Base-by-base conservation (phyloP, 306 rosid species). In the Pueraria montana region DNA sequence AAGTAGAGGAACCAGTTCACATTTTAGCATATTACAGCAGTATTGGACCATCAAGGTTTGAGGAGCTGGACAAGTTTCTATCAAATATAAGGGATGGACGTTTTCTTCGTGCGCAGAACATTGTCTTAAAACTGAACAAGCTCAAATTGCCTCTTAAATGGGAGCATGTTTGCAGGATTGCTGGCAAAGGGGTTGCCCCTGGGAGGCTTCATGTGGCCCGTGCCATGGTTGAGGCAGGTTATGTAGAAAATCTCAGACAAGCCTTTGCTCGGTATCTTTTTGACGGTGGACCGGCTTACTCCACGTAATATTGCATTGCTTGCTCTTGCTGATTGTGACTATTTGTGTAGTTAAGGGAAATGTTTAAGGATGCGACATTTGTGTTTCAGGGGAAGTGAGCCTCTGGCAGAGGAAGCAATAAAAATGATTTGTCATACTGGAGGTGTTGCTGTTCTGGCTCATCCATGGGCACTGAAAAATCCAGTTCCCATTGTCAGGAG, bases 141-240 rank as follows among this genome's bases (percentile, higher is more conserved):
- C 97, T 96, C 69, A 91, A 93, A 86, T 55, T 93, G 81, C 96
- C 99, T 77, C 88, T 96, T 61, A 92, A 90, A 63, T 93, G 99
- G 99, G 99, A 95, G 85, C 98, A 95, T 70, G 98, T 95, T 66
- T 86, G 93, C 74, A 91, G 87, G 84, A 89, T 95, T 75, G 97
- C 99, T 56, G 99, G 97, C 86, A 92, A 84, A 38, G 99, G 99
- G 49, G 98, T 93, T 56, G 99, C 99, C 85, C 99, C 99, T 4
- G 98, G 99, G 81, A 89, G 99, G 87, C 82, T 95, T 63, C 99
- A 95, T 82, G 94, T 95, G 30, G 99, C 98, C 69, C 97, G 96
- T 43, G 97, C 99, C 53, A 87, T 95, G 98, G 89, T 95, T 59
- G 98, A 93, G 89, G 96, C 96, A 10, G 99, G 99, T 77, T 87